Conservation (phyloP, 2,329 filamentous ascomycete genomes). For the Salinomyces thailandicus region DNA sequence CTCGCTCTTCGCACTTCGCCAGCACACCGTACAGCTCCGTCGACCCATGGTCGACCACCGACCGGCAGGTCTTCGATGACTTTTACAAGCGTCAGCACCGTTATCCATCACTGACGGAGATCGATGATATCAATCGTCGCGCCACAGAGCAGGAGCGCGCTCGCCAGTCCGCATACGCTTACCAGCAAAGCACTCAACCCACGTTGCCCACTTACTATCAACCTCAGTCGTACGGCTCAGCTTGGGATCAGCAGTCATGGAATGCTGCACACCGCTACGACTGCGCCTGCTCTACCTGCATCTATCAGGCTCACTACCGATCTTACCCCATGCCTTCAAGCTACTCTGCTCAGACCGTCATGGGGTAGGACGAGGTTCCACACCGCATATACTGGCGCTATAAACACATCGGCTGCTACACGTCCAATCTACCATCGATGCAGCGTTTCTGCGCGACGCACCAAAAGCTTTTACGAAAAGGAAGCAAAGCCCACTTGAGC, state of each 20-base stretch:
- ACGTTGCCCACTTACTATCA: conserved; percentile 24
- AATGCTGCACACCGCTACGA: conserved; percentile 24
- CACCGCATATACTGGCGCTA: too few relatives aligned
- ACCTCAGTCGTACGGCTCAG: conserved; percentile 19
- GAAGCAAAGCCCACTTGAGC: too few relatives aligned
- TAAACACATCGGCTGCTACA: too few relatives aligned
- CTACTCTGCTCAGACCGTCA: conserved; percentile 27
- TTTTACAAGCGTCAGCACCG: conserved; percentile 25
- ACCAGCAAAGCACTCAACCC: conserved; percentile 15
- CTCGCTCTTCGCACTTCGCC: conserved; percentile 22
- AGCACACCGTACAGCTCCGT: conserved; percentile 23
- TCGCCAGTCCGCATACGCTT: conserved; percentile 21
- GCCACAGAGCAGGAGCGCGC: conserved; percentile 24
- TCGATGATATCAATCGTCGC: conserved; percentile 23
- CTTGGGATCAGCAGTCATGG: conserved; percentile 26
- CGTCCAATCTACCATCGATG: too few relatives aligned
- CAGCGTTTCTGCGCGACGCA: too few relatives aligned
- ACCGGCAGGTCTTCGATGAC: conserved; percentile 22
- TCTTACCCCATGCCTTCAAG: conserved; percentile 23
- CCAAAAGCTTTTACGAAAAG: too few relatives aligned
- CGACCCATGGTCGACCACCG: conserved; percentile 24
- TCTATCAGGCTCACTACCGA: conserved; percentile 26
- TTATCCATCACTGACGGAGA: conserved; percentile 24
- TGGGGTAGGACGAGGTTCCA: too few relatives aligned
- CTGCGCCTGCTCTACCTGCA: conserved; percentile 26